A percentile compares a stretch with the other conserved stretches of the same genome.
These are phyloP conservation scores for Miscanthus sacchariflorus DNA, from an alignment of 202 grass and related monocot genomes.

Conservation along the genomic window DNA sequence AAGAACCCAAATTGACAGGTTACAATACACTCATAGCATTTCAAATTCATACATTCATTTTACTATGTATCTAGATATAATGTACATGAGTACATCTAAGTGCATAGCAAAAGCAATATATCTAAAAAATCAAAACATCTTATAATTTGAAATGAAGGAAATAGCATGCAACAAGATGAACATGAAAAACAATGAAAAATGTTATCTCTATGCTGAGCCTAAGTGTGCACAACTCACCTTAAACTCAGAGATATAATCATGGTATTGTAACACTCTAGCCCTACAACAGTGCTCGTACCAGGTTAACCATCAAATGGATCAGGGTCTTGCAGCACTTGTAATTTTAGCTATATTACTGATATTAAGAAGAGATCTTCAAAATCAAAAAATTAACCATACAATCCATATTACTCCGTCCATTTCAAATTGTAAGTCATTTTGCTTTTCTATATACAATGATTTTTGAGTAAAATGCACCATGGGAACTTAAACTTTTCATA, in stretches of 20 bases:
- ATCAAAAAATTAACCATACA: background rate
- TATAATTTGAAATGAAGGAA: background rate
- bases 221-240: background rate
- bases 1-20: slow-evolving; percentile 1
- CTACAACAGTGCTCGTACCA: background rate
- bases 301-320: background rate
- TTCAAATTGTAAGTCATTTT: background rate
- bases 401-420: background rate
- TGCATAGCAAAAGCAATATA: background rate
- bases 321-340: slow-evolving; percentile 16
- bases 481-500: background rate
- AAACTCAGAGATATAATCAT: background rate
- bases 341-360: background rate
- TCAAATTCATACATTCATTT: background rate
- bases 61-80: background rate
- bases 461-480: background rate
- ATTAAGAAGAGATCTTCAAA: background rate
- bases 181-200: slow-evolving; percentile 12
- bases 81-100: background rate
- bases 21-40: background rate
- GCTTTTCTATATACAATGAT: background rate
- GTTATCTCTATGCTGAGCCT: background rate
- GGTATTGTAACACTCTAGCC: background rate
- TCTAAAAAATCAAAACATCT: background rate
- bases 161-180: slow-evolving; percentile 9